phyloP scores from a whole-genome alignment of 257 asterid species.

The Solanum pinnatisectum region DNA sequence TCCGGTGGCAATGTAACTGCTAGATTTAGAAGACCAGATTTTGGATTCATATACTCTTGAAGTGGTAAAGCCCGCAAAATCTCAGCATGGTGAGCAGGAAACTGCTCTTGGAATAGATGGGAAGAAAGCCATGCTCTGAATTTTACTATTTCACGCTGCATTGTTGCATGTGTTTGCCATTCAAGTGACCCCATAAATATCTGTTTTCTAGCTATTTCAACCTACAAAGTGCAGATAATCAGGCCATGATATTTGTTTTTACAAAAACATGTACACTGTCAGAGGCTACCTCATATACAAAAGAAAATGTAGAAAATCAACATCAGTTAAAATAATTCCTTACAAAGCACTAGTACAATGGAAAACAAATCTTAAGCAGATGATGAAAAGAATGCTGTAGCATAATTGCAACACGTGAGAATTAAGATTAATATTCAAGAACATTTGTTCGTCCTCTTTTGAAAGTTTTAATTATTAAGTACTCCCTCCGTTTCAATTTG shows the following conservation, averaged over 20 bases:
- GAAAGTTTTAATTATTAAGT: background rate
- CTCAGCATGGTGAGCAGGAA: slow-evolving; percentile 69
- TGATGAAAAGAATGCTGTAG: background rate
- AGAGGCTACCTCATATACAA: background rate
- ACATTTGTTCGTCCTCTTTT: background rate
- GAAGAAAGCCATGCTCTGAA: slow-evolving; percentile 84
- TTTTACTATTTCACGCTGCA: slow-evolving; percentile 49
- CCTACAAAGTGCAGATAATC: slow-evolving; percentile 39
- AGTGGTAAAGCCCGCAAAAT: slow-evolving; percentile 67
- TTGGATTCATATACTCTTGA: slow-evolving; percentile 72
- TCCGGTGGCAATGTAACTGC: slow-evolving; percentile 65
- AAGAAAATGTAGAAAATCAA: background rate
- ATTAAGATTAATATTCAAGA: background rate
- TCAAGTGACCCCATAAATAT: slow-evolving; percentile 75
- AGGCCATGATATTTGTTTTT: background rate
- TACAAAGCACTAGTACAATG: background rate
- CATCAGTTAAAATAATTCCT: background rate
- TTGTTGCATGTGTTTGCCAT: slow-evolving; percentile 55
- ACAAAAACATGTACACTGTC: background rate
- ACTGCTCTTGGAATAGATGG: slow-evolving; percentile 59
- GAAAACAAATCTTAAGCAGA: background rate
- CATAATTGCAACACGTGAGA: background rate
- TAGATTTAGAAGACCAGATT: slow-evolving; percentile 74
- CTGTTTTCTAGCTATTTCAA: slow-evolving; percentile 61
- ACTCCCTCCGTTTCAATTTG: background rate